These are phyloP conservation scores for Parasitella parasitica DNA, from an alignment of 371 early-diverging fungal genomes.

Conservation along the genomic window DNA sequence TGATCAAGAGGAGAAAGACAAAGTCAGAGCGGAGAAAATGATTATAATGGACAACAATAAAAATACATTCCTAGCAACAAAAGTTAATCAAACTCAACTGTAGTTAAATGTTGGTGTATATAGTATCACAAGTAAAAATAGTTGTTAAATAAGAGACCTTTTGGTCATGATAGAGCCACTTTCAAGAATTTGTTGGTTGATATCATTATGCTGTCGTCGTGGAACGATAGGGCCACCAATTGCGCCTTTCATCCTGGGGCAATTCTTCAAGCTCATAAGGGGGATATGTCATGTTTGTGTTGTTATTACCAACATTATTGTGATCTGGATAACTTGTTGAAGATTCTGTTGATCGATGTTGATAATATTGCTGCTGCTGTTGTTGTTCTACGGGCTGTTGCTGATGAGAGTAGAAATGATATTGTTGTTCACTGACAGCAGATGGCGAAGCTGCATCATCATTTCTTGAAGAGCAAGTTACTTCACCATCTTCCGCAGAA, in stretches of 20 bases:
- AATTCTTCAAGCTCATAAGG: slow-evolving; percentile 20
- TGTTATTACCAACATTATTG: not conserved
- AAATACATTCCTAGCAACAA: too few species aligned
- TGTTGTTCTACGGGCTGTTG: not conserved
- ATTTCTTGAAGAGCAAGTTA: slow-evolving; percentile 8
- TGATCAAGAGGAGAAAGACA: not conserved
- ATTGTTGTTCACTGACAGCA: not conserved
- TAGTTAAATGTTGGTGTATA: too few species aligned
- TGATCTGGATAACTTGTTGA: not conserved
- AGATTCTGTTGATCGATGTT: not conserved
- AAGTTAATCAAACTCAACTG: too few species aligned
- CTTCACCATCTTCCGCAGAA: slow-evolving; percentile 14
- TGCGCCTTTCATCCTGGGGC: slow-evolving; percentile 11
- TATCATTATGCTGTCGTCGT: slow-evolving; percentile 18
- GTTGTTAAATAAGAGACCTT: not conserved
- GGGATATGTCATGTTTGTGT: not conserved
- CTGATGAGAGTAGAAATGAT: not conserved
- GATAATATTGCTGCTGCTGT: not conserved
- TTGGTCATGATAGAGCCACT: not conserved
- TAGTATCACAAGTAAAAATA: too few species aligned
- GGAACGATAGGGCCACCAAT: slow-evolving; percentile 27
- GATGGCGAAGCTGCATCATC: slow-evolving; percentile 2
- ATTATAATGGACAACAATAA: not conserved
- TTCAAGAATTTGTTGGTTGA: not conserved
- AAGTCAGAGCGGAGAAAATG: not conserved